Percentiles rank a stretch among this genome's conserved stretches.
Evolutionary conservation across 495 filamentous ascomycete species (phyloP).

Genomic region (Elasticomyces elasticus): DNA sequence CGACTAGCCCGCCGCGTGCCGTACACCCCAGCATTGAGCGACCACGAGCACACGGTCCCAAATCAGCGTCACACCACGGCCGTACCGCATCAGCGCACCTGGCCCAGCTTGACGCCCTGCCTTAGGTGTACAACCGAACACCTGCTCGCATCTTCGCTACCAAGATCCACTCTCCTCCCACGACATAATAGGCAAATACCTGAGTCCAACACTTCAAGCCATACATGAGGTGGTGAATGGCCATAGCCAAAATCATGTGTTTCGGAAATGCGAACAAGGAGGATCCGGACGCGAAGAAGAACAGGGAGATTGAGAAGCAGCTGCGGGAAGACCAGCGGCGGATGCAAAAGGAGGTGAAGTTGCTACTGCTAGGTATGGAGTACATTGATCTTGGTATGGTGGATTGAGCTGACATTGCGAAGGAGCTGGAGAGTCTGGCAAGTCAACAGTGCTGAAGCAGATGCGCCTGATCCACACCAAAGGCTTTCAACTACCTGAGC

Average conservation of each 20-base stretch:
- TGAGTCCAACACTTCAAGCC: background rate
- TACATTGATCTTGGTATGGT: background rate
- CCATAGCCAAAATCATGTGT: slow-evolving; percentile 23
- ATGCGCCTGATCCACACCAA: slow-evolving; percentile 97
- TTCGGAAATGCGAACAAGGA: slow-evolving; percentile 23
- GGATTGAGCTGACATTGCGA: slow-evolving; percentile 9
- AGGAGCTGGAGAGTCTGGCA: slow-evolving; percentile 97
- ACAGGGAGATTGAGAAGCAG: slow-evolving; percentile 39
- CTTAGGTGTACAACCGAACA: background rate
- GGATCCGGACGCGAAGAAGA: slow-evolving; percentile 34
- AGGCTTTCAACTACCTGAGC: slow-evolving; percentile 84
- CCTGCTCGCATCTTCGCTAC: slow-evolving; percentile 1
- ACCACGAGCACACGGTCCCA: background rate
- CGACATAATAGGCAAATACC: background rate
- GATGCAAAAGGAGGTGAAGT: slow-evolving; percentile 37
- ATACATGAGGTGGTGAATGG: slow-evolving; percentile 12
- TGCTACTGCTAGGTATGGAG: slow-evolving; percentile 35
- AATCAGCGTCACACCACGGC: background rate
- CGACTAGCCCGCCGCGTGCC: background rate
- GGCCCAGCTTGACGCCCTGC: background rate
- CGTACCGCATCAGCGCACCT: background rate
- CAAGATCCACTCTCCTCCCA: background rate
- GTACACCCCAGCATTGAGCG: background rate
- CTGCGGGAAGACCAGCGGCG: slow-evolving; percentile 34
- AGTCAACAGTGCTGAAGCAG: slow-evolving; percentile 97